These are phyloP conservation scores for Cryptococcus depauperatus DNA, from an alignment of 1,284 basidiomycete genomes.

Conservation along the genomic window DNA sequence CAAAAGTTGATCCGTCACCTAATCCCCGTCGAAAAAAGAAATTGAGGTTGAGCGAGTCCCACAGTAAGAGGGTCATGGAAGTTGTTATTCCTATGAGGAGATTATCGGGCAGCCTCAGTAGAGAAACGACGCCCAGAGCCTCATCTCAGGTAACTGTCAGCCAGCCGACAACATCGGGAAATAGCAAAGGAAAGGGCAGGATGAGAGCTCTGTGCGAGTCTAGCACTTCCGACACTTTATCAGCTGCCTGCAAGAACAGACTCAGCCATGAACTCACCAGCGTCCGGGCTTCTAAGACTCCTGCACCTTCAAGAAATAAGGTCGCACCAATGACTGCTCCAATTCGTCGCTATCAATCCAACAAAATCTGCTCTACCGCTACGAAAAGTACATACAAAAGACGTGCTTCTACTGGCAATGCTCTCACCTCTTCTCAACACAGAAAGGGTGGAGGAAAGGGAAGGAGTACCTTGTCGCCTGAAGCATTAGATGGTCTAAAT, in stretches of 20 bases:
- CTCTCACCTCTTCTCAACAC: background rate
- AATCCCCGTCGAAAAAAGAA: constrained; percentile 27
- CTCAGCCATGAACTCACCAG: constrained; percentile 1
- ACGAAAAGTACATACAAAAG: constrained; percentile 6
- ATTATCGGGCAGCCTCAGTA: background rate
- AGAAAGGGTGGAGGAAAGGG: constrained; percentile 1
- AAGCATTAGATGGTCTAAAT: constrained; percentile 5
- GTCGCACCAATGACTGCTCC: constrained; percentile 8
- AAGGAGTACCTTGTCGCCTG: constrained; percentile 7
- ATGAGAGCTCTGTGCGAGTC: constrained; percentile 1
- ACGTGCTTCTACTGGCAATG: constrained; percentile 3
- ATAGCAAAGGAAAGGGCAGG: constrained; percentile 3
- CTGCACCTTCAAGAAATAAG: background rate
- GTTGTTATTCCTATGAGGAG: constrained; percentile 10
- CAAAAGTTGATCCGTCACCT: constrained; percentile 18
- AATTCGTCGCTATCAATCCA: constrained; percentile 1
- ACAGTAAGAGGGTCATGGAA: constrained; percentile 4
- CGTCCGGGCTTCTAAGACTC: constrained; percentile 3
- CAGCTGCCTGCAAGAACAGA: constrained; percentile 4
- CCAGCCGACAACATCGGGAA: too few relatives aligned
- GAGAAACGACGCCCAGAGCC: too few relatives aligned
- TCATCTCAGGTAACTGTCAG: too few relatives aligned
- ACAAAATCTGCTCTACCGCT: background rate
- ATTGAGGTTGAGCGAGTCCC: constrained; percentile 9
- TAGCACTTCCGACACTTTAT: constrained; percentile 3